These are phyloP conservation scores for Populus ilicifolia DNA, from an alignment of 345 rosid genomes.

Conservation along the genomic window DNA sequence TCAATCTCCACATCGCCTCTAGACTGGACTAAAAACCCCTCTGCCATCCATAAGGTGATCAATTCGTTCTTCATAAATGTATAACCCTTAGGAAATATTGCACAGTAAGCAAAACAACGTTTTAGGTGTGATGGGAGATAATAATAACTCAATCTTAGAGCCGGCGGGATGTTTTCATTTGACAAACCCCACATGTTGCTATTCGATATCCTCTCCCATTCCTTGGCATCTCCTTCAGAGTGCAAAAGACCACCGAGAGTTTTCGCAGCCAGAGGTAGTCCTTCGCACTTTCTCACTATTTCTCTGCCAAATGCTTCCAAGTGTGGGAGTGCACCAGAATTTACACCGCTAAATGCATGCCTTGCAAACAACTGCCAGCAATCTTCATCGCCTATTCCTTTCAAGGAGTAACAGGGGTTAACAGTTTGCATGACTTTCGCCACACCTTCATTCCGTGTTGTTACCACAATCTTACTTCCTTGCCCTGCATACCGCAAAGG, in stretches of 20 bases:
- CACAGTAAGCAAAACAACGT: conserved; percentile 18
- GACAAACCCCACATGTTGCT: conserved; percentile 5
- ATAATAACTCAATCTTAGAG: conserved; percentile 15
- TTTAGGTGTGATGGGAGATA: conserved; percentile 20
- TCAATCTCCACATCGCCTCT: background rate
- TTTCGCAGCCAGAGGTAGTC: conserved; percentile 16
- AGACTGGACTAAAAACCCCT: conserved; percentile 1
- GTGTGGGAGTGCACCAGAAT: background rate
- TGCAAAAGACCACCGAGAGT: conserved; percentile 6
- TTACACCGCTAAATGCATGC: background rate
- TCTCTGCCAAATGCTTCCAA: conserved; percentile 14
- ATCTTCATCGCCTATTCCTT: background rate
- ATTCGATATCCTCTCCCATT: conserved; percentile 9
- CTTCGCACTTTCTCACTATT: conserved; percentile 6
- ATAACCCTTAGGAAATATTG: conserved; percentile 14
- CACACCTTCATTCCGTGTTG: background rate
- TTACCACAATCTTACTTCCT: conserved; percentile 4
- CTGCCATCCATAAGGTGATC: conserved; percentile 17
- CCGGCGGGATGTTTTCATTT: background rate
- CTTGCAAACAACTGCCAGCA: conserved; percentile 16
- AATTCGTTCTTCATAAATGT: conserved; percentile 10
- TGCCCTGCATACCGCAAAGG: background rate
- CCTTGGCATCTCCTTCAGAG: background rate
- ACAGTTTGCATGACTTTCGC: background rate
- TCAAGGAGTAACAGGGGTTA: background rate